These are phyloP conservation scores for Lithohypha guttulata DNA, from an alignment of 2,329 filamentous ascomycete genomes.

Conservation along the genomic window DNA sequence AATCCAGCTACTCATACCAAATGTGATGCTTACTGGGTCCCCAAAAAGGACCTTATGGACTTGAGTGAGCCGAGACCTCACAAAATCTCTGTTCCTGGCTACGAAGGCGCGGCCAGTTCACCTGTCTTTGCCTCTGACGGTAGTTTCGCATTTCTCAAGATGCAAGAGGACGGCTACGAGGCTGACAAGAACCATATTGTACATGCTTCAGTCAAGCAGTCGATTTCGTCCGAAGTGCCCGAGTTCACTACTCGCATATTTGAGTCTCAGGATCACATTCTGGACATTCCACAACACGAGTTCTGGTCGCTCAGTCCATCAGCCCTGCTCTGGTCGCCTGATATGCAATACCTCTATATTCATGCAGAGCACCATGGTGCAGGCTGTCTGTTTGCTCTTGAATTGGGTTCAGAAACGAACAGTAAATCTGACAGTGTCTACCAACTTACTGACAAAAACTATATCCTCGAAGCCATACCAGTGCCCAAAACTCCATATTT, in stretches of 20 bases:
- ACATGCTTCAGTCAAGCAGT: conserved; percentile 24
- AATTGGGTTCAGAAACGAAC: too few species aligned
- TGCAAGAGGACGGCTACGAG: conserved; percentile 37
- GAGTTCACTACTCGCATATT: neutral
- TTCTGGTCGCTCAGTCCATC: conserved; percentile 34
- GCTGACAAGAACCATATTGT: conserved; percentile 37
- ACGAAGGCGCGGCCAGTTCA: conserved; percentile 35
- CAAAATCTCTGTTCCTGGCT: conserved; percentile 24
- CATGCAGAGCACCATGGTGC: conserved; percentile 34
- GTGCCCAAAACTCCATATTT: conserved; percentile 27
- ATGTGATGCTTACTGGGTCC: conserved; percentile 36
- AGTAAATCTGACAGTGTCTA: conserved; percentile 13
- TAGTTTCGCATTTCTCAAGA: conserved; percentile 33
- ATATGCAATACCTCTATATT: conserved; percentile 32
- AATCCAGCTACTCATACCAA: conserved; percentile 38
- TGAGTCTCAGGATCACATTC: neutral
- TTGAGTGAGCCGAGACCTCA: conserved; percentile 25
- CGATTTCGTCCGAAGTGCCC: neutral
- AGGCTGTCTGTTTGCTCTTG: conserved; percentile 31
- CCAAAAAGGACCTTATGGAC: conserved; percentile 33
- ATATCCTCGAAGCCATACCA: conserved; percentile 30
- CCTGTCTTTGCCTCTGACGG: conserved; percentile 37
- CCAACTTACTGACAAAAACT: conserved; percentile 32
- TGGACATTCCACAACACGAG: conserved; percentile 24
- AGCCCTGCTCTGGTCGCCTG: conserved; percentile 31